Percentiles rank a stretch among this genome's conserved stretches.
Conservation (phyloP, 345 rosid species). For the Draba incana region DNA sequence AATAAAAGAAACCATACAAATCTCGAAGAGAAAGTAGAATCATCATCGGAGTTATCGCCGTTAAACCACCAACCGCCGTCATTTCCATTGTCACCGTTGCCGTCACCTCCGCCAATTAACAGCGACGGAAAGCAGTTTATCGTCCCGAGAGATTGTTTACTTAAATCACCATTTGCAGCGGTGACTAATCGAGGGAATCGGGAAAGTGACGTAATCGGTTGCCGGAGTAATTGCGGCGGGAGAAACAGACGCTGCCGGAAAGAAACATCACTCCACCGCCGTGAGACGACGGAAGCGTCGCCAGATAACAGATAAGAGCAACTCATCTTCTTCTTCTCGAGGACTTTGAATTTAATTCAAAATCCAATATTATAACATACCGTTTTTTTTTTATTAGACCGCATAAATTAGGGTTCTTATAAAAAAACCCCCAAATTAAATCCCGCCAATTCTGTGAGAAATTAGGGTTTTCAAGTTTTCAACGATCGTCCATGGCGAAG, state of each 20-base stretch:
- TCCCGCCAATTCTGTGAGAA: constrained; percentile 31
- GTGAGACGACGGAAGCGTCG: constrained; percentile 24
- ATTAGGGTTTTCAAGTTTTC: constrained; percentile 6
- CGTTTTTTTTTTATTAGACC: not conserved
- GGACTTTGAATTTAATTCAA: constrained; percentile 11
- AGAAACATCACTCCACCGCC: constrained; percentile 22
- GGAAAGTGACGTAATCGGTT: not conserved
- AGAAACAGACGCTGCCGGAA: constrained; percentile 17
- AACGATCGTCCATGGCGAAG: constrained; percentile 22
- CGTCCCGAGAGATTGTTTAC: constrained; percentile 16
- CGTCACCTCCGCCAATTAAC: constrained; percentile 16
- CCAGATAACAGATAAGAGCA: constrained; percentile 40
- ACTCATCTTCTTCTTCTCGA: constrained; percentile 31
- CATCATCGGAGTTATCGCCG: constrained; percentile 42
- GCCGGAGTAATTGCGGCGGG: constrained; percentile 35
- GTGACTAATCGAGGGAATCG: constrained; percentile 26
- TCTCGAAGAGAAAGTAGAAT: constrained; percentile 30
- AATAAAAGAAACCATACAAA: constrained; percentile 39
- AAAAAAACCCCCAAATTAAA: not conserved
- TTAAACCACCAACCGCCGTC: constrained; percentile 41
- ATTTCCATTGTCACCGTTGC: constrained; percentile 32
- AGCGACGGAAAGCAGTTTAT: constrained; percentile 17
- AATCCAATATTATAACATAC: constrained; percentile 3
- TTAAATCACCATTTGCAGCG: constrained; percentile 3
- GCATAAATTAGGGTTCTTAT: constrained; percentile 35